Percentiles rank a stretch among this genome's conserved stretches.
Evolutionary conservation across 176 grass and related monocot genomes (phyloP).

Genomic region (Areca catechu): DNA sequence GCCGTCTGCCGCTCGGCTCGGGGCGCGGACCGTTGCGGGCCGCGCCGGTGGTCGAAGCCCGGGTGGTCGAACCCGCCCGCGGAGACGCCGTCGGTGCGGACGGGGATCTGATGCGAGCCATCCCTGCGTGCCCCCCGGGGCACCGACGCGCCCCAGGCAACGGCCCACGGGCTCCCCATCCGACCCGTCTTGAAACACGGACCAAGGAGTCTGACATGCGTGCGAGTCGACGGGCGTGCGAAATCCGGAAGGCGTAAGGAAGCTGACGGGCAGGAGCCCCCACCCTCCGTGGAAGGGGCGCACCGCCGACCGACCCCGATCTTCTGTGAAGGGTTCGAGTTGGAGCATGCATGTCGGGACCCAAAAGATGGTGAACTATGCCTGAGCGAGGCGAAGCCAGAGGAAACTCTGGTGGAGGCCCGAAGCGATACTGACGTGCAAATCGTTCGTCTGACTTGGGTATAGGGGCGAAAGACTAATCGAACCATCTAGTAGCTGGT

Average conservation of each 20-base stretch:
- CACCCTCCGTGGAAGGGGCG: no score
- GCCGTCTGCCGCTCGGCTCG: no score
- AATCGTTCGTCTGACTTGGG: conserved; percentile 72
- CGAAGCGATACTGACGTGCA: conserved; percentile 79
- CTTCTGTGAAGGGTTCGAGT: conserved; percentile 41
- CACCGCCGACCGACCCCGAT: conserved; percentile 32
- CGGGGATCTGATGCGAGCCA: no score
- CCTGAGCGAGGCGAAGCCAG: no score
- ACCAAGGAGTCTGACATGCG: conserved; percentile 80
- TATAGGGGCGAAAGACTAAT: conserved; percentile 84
- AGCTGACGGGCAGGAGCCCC: no score
- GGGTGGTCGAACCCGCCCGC: no score
- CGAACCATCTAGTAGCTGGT: conserved; percentile 87
- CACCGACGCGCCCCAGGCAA: background rate
- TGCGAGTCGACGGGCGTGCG: conserved; percentile 35
- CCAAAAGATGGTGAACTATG: conserved; percentile 38
- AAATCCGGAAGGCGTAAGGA: no score
- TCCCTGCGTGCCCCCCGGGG: no score
- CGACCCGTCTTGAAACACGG: conserved; percentile 73
- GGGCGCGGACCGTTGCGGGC: no score
- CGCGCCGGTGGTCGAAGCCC: no score
- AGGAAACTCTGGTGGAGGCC: conserved; percentile 83
- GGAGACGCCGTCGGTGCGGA: no score
- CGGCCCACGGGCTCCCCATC: conserved; percentile 47
- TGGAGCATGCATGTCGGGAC: conserved; percentile 44